Evolutionary conservation across 805 yeast species (phyloP).

Genomic region (Alloascoidea africana): DNA sequence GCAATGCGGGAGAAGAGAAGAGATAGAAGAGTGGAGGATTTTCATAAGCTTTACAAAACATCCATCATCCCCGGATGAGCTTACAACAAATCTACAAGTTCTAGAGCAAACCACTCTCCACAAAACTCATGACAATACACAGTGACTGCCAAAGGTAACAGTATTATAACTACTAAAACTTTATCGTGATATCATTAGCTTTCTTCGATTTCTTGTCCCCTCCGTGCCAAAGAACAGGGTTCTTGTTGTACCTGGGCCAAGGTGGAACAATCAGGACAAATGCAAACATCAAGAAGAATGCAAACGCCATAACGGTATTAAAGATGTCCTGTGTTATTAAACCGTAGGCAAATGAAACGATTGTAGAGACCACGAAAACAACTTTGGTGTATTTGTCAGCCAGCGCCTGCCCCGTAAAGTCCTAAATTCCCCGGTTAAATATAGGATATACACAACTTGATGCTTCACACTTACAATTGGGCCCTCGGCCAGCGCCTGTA

Average conservation of each 20-base stretch:
- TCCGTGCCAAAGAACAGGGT: conserved; percentile 2
- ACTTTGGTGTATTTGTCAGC: background rate
- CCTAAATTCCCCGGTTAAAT: background rate
- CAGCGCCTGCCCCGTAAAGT: background rate
- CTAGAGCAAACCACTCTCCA: no score
- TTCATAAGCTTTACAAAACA: no score
- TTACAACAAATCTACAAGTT: no score
- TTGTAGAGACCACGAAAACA: background rate
- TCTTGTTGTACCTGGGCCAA: conserved; percentile 2
- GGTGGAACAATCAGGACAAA: conserved; percentile 2
- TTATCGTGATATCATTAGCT: background rate
- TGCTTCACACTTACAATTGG: background rate
- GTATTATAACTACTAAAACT: no score
- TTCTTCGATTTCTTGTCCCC: background rate
- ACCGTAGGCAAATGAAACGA: background rate
- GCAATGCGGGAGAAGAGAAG: no score
- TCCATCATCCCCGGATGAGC: no score
- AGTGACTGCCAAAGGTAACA: no score
- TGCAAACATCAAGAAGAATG: background rate
- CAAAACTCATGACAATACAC: no score
- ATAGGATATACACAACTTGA: background rate
- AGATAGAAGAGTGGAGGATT: no score
- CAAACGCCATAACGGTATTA: conserved; percentile 1
- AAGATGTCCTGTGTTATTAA: background rate
- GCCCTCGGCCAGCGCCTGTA: background rate